Conservation (phyloP, 2,329 filamentous ascomycete species). For the Ophiostoma ips region DNA sequence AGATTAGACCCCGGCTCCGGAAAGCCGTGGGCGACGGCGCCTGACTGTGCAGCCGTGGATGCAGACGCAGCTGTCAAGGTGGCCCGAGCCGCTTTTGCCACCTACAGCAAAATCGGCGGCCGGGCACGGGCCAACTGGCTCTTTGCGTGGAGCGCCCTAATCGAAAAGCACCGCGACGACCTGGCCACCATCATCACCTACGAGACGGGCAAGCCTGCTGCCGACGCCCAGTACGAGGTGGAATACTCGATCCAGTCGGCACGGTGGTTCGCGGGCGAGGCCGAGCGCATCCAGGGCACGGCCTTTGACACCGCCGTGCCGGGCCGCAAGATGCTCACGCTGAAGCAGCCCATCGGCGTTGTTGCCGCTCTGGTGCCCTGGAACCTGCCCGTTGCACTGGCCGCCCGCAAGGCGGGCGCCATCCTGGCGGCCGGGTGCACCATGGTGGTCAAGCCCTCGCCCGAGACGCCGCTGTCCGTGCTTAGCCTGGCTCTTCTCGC, state of each 20-base stretch:
- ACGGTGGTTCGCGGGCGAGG: constrained; percentile 39
- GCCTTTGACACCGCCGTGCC: constrained; percentile 45
- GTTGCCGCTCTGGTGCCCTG: constrained; percentile 55
- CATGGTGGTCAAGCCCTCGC: constrained; percentile 62
- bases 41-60: constrained; percentile 16
- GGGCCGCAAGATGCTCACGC: constrained; percentile 50
- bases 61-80: constrained; percentile 24
- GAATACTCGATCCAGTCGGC: constrained; percentile 38
- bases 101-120: constrained; percentile 24
- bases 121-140: constrained; percentile 22
- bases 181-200: constrained; percentile 25
- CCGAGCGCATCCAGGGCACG: constrained; percentile 39
- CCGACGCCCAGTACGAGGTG: constrained; percentile 38
- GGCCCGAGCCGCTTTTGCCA: constrained; percentile 23
- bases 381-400: constrained; percentile 57
- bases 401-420: constrained; percentile 52
- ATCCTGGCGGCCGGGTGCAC: constrained; percentile 59
- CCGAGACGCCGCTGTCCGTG: constrained; percentile 27
- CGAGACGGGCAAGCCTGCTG: constrained; percentile 43
- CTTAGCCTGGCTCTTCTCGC: constrained; percentile 23
- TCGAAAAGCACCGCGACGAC: constrained; percentile 22
- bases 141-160: constrained; percentile 23
- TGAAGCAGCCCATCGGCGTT: constrained; percentile 63
- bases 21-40: background rate
- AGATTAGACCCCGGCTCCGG: background rate